phyloP scores from a whole-genome alignment of 2,329 filamentous ascomycete genomes.

The Colletotrichum lentis region DNA sequence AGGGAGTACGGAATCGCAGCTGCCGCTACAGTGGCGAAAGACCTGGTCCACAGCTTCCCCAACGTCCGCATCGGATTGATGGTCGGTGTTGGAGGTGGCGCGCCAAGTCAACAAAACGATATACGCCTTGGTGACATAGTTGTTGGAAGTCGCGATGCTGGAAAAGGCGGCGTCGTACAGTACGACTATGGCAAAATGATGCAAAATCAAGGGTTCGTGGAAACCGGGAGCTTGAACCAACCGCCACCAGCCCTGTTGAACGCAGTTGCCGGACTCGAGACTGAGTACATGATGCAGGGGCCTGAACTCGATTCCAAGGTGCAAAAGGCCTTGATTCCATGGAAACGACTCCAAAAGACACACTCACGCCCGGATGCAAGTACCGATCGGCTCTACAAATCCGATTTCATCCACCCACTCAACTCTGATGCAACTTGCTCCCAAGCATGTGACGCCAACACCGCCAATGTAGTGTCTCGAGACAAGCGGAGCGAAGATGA shows the following conservation, averaged over 20 bases:
- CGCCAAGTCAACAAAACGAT: conserved; percentile 4
- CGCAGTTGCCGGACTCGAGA: not conserved
- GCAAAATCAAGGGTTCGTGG: conserved; percentile 10
- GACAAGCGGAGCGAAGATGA: conserved; percentile 17
- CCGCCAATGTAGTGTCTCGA: not conserved
- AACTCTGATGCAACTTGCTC: not conserved
- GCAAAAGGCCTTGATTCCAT: not conserved
- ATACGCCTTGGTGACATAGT: conserved; percentile 36
- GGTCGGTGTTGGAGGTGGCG: conserved; percentile 27
- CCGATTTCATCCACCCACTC: not conserved
- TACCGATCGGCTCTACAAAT: not conserved
- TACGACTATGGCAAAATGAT: conserved; percentile 38
- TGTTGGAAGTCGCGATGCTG: not conserved
- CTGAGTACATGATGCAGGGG: not conserved
- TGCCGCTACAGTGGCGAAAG: conserved; percentile 38
- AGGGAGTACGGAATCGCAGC: conserved; percentile 43
- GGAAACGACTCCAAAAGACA: too few species aligned
- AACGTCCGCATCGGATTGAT: conserved; percentile 24
- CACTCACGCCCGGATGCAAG: not conserved
- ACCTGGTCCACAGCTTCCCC: conserved; percentile 25
- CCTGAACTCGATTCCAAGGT: not conserved
- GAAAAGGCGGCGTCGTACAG: conserved; percentile 23
- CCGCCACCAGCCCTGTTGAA: conserved; percentile 7
- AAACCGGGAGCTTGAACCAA: conserved; percentile 24
- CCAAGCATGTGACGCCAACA: not conserved